Evolutionary conservation across 768 basidiomycete species (phyloP).

Genomic region (Leccinum subtestaceum): DNA sequence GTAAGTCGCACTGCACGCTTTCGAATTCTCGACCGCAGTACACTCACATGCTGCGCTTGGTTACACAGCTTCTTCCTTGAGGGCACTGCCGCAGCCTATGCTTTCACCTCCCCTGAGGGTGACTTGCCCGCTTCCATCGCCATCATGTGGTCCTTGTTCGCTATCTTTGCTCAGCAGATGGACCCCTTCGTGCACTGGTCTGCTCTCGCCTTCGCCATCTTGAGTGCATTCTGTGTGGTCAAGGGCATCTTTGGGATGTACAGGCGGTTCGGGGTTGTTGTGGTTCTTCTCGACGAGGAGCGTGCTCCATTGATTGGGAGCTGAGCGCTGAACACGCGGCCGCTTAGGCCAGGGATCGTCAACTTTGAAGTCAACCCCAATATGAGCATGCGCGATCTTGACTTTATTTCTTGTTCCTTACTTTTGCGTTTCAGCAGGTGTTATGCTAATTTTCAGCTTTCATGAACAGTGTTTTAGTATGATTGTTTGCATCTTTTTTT

Average conservation of each 20-base stretch:
- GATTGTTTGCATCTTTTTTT: constrained; percentile 6
- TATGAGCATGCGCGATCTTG: not conserved
- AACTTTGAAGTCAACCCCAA: not conserved
- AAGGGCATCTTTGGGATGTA: constrained; percentile 66
- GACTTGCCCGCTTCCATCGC: constrained; percentile 91
- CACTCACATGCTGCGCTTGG: constrained; percentile 6
- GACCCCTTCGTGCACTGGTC: constrained; percentile 84
- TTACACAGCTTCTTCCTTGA: constrained; percentile 80
- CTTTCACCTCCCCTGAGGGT: constrained; percentile 86
- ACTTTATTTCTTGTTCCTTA: not conserved
- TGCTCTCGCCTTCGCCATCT: constrained; percentile 79
- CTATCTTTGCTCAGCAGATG: constrained; percentile 79
- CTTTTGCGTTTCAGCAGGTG: not conserved
- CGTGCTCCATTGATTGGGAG: constrained; percentile 72
- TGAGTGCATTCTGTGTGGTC: constrained; percentile 80
- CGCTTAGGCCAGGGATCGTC: not conserved
- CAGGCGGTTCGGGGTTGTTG: constrained; percentile 43
- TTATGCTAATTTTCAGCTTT: not conserved
- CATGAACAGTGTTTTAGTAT: not conserved
- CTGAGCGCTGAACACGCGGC: constrained; percentile 24
- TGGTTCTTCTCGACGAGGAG: constrained; percentile 81
- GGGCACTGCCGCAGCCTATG: constrained; percentile 89
- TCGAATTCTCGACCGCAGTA: not conserved
- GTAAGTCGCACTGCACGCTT: constrained; percentile 39
- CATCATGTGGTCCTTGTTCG: constrained; percentile 91